These are phyloP conservation scores for Melastoma malabathricum DNA, from an alignment of 345 rosid genomes.

Conservation along the genomic window DNA sequence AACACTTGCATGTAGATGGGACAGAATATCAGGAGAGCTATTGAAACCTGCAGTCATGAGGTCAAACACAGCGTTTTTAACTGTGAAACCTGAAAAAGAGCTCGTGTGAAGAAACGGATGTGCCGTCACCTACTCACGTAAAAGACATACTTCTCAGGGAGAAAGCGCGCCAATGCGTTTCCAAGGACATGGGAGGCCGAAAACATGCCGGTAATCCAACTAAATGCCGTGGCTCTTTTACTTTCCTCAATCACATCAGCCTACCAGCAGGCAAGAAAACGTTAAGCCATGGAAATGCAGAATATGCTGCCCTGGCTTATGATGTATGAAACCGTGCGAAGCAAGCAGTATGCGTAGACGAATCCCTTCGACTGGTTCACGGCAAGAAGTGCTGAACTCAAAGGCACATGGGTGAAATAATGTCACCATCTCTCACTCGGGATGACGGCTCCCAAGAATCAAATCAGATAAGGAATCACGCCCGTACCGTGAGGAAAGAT, in stretches of 20 bases:
- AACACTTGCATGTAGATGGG: conserved; percentile 32
- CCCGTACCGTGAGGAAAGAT: conserved; percentile 31
- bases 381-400: conserved; percentile 32
- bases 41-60: conserved; percentile 27
- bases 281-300: conserved; percentile 35
- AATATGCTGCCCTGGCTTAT: conserved; percentile 48
- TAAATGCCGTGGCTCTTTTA: conserved; percentile 35
- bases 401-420: neutral
- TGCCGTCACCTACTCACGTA: conserved; percentile 13
- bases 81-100: neutral
- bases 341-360: conserved; percentile 39
- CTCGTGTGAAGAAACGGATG: neutral
- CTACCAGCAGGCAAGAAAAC: conserved; percentile 16
- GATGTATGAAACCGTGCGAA: conserved; percentile 39
- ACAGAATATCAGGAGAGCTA: conserved; percentile 27
- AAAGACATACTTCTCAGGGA: conserved; percentile 37
- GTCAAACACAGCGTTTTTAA: neutral
- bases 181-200: conserved; percentile 44
- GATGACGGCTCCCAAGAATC: neutral
- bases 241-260: conserved; percentile 32
- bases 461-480: neutral
- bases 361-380: conserved; percentile 22
- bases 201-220: conserved; percentile 46
- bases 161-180: conserved; percentile 32
- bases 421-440: neutral